phyloP scores from a whole-genome alignment of 164 flowering plant genomes.

The Tetrastigma voinierianum region DNA sequence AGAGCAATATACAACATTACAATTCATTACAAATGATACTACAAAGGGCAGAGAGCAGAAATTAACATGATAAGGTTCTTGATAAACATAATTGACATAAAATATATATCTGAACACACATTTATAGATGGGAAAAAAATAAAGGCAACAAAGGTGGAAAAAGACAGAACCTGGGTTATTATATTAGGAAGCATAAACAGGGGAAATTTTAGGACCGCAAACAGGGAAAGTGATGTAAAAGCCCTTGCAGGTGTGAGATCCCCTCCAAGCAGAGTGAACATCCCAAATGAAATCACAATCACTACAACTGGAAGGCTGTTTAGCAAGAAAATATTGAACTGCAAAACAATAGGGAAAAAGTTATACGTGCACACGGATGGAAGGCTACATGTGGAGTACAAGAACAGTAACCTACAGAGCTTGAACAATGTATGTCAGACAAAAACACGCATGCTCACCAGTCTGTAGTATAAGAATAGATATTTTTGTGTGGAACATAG shows the following conservation, averaged over 20 bases:
- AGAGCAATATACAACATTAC: too few relatives aligned
- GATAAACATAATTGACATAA: not conserved
- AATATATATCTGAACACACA: not conserved
- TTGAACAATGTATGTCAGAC: not conserved
- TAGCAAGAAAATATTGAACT: slow-evolving; percentile 80
- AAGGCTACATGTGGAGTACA: not conserved
- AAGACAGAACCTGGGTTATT: slow-evolving; percentile 76
- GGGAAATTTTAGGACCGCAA: slow-evolving; percentile 91
- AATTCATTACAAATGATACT: too few relatives aligned
- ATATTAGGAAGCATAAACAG: slow-evolving; percentile 94
- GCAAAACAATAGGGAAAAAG: slow-evolving; percentile 30
- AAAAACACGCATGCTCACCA: not conserved
- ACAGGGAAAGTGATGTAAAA: slow-evolving; percentile 90
- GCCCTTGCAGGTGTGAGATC: slow-evolving; percentile 97
- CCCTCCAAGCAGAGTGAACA: slow-evolving; percentile 94
- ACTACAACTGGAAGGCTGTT: slow-evolving; percentile 94
- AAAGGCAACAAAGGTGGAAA: slow-evolving; percentile 2
- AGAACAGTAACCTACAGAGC: not conserved
- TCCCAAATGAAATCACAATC: slow-evolving; percentile 94
- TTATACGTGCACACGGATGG: not conserved
- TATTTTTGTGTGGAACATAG: not conserved
- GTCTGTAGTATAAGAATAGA: not conserved
- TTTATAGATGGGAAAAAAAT: not conserved
- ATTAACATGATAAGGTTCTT: not conserved
- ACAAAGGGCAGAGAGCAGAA: not conserved